Conservation (phyloP, 345 rosid genomes). For the Hevea brasiliensis region DNA sequence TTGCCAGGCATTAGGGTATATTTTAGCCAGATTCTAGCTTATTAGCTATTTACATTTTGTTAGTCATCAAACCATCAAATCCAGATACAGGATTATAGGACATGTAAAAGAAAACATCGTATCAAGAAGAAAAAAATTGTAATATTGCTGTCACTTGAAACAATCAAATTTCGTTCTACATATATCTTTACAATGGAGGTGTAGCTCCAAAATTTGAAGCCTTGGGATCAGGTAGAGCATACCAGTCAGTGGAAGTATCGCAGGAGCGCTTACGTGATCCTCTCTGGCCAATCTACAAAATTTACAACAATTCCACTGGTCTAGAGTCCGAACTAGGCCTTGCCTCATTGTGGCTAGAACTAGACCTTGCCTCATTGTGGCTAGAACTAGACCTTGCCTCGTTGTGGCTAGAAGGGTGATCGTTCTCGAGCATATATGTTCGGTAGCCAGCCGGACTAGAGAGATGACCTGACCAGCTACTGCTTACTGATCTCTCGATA, state of each 20-base stretch:
- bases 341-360: no score
- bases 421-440: constrained; percentile 42
- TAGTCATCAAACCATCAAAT: no score
- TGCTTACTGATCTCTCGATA: constrained; percentile 68
- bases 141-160: constrained; percentile 12
- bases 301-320: constrained; percentile 21
- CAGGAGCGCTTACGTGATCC: constrained; percentile 10
- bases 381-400: constrained; percentile 23
- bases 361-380: neutral
- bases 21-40: no score
- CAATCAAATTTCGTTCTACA: constrained; percentile 19
- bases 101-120: no score
- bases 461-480: constrained; percentile 65
- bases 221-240: constrained; percentile 8
- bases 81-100: no score
- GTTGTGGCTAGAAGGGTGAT: constrained; percentile 23
- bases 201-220: constrained; percentile 21
- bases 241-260: constrained; percentile 4
- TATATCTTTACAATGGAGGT: constrained; percentile 32
- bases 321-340: constrained; percentile 28
- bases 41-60: no score
- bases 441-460: constrained; percentile 64
- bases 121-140: neutral
- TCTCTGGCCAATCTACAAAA: constrained; percentile 5
- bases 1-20: no score